phyloP scores from a whole-genome alignment of 1,284 basidiomycete species.

The Trichosporon inkin region DNA sequence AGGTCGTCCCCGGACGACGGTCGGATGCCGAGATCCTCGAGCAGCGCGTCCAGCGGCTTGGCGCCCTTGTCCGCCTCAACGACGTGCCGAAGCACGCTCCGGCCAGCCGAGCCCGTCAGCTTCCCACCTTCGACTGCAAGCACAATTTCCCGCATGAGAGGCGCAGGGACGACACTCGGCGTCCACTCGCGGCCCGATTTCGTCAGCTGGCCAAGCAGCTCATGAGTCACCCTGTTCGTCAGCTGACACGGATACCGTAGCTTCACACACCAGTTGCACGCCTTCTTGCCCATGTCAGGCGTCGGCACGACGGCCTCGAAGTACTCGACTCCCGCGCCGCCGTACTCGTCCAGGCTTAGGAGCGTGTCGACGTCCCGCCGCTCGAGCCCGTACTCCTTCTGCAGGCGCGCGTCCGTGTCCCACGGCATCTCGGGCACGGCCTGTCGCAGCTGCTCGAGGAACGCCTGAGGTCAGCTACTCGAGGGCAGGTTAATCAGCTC shows the following conservation, averaged over 20 bases:
- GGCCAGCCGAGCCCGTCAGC: slow-evolving; percentile 61
- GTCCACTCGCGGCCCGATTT: slow-evolving; percentile 61
- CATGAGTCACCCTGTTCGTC: slow-evolving; percentile 71
- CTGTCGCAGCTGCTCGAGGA: slow-evolving; percentile 58
- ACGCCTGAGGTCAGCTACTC: slow-evolving; percentile 53
- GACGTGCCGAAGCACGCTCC: slow-evolving; percentile 58
- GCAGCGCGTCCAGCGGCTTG: slow-evolving; percentile 52
- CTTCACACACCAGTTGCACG: slow-evolving; percentile 72
- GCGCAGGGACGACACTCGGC: slow-evolving; percentile 59
- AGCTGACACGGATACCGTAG: not conserved
- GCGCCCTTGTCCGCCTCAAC: slow-evolving; percentile 41
- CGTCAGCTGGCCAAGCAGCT: slow-evolving; percentile 71
- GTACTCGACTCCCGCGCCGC: slow-evolving; percentile 59
- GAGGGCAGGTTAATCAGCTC: slow-evolving; percentile 4
- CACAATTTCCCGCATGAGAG: slow-evolving; percentile 70
- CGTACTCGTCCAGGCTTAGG: slow-evolving; percentile 61
- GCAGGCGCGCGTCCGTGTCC: slow-evolving; percentile 61
- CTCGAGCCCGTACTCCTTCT: slow-evolving; percentile 57
- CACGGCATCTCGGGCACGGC: slow-evolving; percentile 75
- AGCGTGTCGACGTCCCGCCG: slow-evolving; percentile 69
- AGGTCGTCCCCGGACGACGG: slow-evolving; percentile 45
- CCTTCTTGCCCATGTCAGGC: slow-evolving; percentile 55
- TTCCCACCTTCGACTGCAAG: slow-evolving; percentile 64
- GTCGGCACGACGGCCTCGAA: slow-evolving; percentile 61
- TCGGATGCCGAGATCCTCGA: slow-evolving; percentile 39